These are phyloP conservation scores for Cucumis melo DNA, from an alignment of 306 rosid genomes.

Conservation along the genomic window DNA sequence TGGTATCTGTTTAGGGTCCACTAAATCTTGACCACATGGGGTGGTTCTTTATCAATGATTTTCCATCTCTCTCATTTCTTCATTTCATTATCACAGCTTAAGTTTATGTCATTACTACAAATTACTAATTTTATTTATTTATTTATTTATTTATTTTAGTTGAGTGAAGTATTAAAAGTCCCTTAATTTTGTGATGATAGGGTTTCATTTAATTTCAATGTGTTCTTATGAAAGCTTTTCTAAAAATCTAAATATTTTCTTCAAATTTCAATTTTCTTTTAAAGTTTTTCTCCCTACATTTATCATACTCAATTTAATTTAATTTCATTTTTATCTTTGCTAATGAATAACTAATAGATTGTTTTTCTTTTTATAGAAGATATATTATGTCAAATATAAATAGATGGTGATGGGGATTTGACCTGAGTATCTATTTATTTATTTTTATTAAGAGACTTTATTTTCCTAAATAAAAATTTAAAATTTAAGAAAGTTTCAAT, in stretches of 20 bases:
- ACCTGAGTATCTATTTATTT: too few relatives aligned
- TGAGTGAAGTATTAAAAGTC: background rate
- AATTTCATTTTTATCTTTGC: too few relatives aligned
- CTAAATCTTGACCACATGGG: constrained; percentile 3
- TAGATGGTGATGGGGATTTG: too few relatives aligned
- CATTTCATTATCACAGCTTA: background rate
- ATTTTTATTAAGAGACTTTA: too few relatives aligned
- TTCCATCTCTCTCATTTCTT: background rate
- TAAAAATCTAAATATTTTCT: background rate
- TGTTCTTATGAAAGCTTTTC: background rate
- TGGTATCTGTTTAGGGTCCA: background rate
- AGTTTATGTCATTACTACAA: background rate
- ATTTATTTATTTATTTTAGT: background rate
- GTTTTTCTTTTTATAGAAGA: too few relatives aligned
- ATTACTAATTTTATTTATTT: background rate
- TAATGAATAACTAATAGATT: too few relatives aligned
- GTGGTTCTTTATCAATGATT: background rate
- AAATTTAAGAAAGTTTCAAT: too few relatives aligned
- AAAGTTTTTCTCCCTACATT: background rate
- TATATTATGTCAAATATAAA: too few relatives aligned
- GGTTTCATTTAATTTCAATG: background rate
- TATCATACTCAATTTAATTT: background rate
- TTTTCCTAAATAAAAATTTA: too few relatives aligned
- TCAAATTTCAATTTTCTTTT: background rate
- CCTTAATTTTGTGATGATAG: background rate